These are phyloP conservation scores for Vaccinium darrowii DNA, from an alignment of 148 eudicot genomes.

Conservation along the genomic window DNA sequence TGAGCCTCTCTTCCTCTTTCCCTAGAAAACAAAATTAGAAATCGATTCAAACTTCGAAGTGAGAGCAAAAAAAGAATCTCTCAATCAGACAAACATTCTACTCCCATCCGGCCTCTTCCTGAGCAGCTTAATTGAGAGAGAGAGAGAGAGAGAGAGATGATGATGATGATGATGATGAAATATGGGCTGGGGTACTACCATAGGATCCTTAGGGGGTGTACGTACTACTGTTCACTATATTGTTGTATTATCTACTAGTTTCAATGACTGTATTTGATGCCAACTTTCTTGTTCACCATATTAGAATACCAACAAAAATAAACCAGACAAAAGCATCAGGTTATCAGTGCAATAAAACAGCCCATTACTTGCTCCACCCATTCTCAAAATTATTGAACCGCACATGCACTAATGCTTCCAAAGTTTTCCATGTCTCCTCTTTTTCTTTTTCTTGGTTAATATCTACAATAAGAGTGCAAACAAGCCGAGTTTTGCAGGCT, in stretches of 20 bases:
- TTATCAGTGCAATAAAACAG: constrained; percentile 21
- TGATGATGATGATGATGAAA: background rate
- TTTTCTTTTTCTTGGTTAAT: background rate
- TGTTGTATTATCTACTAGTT: constrained; percentile 9
- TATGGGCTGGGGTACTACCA: background rate
- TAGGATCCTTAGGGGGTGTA: constrained; percentile 5
- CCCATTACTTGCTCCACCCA: constrained; percentile 28
- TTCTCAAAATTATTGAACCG: constrained; percentile 17
- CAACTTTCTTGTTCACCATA: constrained; percentile 11
- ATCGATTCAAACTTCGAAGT: constrained; percentile 3
- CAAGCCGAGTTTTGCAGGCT: no score
- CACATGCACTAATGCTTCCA: constrained; percentile 21
- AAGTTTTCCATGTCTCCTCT: background rate
- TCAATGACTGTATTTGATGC: constrained; percentile 16
- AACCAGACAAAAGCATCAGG: constrained; percentile 24
- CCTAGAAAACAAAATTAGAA: constrained; percentile 12
- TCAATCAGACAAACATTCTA: constrained; percentile 13
- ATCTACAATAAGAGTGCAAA: background rate
- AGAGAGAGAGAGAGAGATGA: background rate
- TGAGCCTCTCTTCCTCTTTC: constrained; percentile 10
- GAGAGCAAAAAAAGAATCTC: background rate
- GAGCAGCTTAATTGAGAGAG: background rate
- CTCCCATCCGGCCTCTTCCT: constrained; percentile 10
- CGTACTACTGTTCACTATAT: constrained; percentile 2
- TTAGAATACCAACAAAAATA: constrained; percentile 20